Conservation (phyloP, 441 rosid species). For the Croton setiger region DNA sequence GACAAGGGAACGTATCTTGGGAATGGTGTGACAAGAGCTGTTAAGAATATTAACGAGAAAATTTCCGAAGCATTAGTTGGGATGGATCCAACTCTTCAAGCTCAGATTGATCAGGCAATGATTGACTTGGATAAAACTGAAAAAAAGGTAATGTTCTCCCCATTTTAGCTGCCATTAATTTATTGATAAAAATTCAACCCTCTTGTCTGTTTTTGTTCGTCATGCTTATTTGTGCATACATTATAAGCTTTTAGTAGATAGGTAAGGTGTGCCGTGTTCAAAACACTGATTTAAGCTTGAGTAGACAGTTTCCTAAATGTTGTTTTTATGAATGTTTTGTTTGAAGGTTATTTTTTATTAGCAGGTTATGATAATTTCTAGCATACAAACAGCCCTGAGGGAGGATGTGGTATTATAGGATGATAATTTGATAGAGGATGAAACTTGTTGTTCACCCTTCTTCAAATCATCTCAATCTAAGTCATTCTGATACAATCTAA, state of each 20-base stretch:
- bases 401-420: neutral
- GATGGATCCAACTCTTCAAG: slow-evolving; percentile 91
- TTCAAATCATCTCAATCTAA: slow-evolving; percentile 1
- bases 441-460: neutral
- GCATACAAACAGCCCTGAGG: neutral
- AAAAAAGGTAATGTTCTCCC: slow-evolving; percentile 51
- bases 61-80: slow-evolving; percentile 85
- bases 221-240: neutral
- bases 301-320: neutral
- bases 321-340: neutral
- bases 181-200: too few species aligned
- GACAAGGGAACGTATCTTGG: slow-evolving; percentile 92
- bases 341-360: neutral
- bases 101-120: slow-evolving; percentile 96
- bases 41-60: slow-evolving; percentile 82
- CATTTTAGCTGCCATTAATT: neutral
- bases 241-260: neutral
- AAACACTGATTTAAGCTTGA: neutral
- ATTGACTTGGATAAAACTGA: slow-evolving; percentile 92
- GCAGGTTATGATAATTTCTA: neutral
- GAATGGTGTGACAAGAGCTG: slow-evolving; percentile 84
- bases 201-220: neutral
- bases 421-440: neutral
- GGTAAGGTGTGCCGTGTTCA: neutral
- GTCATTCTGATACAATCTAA: neutral